Percentiles rank a stretch among this genome's conserved stretches.
Evolutionary conservation across 2,329 filamentous ascomycete genomes (phyloP).

Genomic region (Calonectria honghensis): DNA sequence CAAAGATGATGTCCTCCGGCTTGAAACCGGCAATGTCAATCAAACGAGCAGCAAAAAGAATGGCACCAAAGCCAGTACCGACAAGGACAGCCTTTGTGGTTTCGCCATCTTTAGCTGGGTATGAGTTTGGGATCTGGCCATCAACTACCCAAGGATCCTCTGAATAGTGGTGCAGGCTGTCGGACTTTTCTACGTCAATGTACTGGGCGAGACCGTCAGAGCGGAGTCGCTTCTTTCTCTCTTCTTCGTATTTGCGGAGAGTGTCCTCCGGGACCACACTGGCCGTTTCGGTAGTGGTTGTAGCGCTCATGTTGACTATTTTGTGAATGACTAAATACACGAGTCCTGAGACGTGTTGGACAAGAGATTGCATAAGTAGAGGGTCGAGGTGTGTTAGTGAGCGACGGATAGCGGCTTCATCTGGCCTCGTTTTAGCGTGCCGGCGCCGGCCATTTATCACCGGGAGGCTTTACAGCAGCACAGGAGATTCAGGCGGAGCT

Average conservation of each 20-base stretch:
- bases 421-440: neutral
- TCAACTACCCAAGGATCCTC: constrained; percentile 20
- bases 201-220: constrained; percentile 11
- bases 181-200: constrained; percentile 15
- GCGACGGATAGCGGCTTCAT: neutral
- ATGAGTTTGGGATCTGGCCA: constrained; percentile 16
- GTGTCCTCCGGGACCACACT: neutral
- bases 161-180: neutral
- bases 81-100: constrained; percentile 12
- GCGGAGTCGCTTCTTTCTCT: constrained; percentile 12
- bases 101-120: constrained; percentile 1
- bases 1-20: constrained; percentile 11
- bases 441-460: neutral
- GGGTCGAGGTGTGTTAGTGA: neutral
- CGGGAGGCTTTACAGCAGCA: neutral
- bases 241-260: constrained; percentile 19
- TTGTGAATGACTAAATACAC: neutral
- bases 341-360: neutral
- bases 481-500: neutral
- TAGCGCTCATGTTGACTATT: constrained; percentile 12
- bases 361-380: neutral
- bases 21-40: constrained; percentile 18
- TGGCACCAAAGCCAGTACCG: constrained; percentile 1
- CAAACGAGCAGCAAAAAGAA: neutral
- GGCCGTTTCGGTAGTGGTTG: constrained; percentile 3